These are phyloP conservation scores for Panicum hallii DNA, from an alignment of 202 grass and related monocot genomes.

Conservation along the genomic window DNA sequence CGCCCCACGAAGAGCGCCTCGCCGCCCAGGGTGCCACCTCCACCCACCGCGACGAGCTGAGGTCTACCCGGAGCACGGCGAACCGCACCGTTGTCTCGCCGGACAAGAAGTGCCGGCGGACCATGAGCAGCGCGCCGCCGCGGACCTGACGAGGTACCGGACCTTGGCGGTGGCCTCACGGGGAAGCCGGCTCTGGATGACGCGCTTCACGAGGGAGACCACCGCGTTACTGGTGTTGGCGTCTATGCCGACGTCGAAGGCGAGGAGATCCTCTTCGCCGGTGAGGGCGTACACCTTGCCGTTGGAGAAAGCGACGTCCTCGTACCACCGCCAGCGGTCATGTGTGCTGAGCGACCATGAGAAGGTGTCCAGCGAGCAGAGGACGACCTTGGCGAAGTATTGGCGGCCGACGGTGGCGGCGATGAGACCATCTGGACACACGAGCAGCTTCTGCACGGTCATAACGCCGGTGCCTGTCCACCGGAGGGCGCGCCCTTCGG, in stretches of 20 bases:
- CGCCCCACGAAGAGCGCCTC: constrained; percentile 9
- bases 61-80: background rate
- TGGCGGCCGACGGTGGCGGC: constrained; percentile 13
- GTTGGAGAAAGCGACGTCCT: constrained; percentile 15
- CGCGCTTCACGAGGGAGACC: background rate
- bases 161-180: background rate
- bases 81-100: background rate
- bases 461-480: background rate
- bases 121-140: background rate
- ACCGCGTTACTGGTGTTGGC: no score
- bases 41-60: background rate
- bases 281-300: constrained; percentile 19
- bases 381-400: background rate
- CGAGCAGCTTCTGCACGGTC: background rate
- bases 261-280: constrained; percentile 1
- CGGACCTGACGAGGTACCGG: background rate
- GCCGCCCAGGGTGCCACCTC: background rate
- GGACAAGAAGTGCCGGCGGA: background rate
- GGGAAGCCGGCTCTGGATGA: background rate
- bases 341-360: background rate
- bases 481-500: background rate
- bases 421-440: background rate
- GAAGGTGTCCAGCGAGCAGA: background rate
- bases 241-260: constrained; percentile 7
- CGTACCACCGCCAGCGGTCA: constrained; percentile 28